Conservation (phyloP, 345 rosid genomes). For the Pistacia atlantica region DNA sequence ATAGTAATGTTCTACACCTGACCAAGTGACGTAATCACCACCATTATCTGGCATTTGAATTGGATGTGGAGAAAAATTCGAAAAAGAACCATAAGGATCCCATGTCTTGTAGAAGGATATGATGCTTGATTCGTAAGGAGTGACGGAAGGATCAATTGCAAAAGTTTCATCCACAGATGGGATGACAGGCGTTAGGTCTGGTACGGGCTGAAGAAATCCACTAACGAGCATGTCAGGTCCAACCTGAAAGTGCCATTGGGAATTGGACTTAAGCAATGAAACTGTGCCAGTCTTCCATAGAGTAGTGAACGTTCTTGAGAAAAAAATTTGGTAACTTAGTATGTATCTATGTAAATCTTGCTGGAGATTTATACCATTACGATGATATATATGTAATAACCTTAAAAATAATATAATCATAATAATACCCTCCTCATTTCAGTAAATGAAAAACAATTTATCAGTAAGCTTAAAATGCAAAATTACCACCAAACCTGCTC, state of each 20-base stretch:
- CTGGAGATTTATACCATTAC: neutral
- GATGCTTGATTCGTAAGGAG: conserved; percentile 70
- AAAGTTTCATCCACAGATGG: conserved; percentile 83
- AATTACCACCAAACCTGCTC: conserved; percentile 63
- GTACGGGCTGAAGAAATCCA: conserved; percentile 93
- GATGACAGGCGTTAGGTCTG: conserved; percentile 74
- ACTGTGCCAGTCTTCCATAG: neutral
- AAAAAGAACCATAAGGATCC: conserved; percentile 95
- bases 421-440: too few species aligned
- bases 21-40: conserved; percentile 67
- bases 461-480: neutral
- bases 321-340: neutral
- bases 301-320: neutral
- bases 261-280: neutral
- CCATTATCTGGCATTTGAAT: conserved; percentile 62
- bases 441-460: neutral
- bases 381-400: neutral
- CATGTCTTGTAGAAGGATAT: conserved; percentile 90
- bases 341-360: neutral
- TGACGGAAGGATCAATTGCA: conserved; percentile 78
- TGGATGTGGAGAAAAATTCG: conserved; percentile 89
- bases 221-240: conserved; percentile 94
- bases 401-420: neutral
- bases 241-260: conserved; percentile 45
- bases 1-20: conserved; percentile 82